These are phyloP conservation scores for Capsicum pubescens DNA, from an alignment of 257 asterid species.

Conservation along the genomic window DNA sequence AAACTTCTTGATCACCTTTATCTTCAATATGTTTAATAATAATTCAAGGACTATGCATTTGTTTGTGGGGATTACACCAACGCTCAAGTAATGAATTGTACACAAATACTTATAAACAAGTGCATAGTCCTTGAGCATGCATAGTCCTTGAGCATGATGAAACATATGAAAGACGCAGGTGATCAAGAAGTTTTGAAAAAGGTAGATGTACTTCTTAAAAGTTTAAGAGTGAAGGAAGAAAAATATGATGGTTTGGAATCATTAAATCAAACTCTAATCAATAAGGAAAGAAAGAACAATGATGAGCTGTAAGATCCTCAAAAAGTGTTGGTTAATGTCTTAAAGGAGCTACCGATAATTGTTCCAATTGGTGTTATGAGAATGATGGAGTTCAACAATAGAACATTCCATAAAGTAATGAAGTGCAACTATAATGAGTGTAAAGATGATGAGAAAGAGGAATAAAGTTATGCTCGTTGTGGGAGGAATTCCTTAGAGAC, in stretches of 20 bases:
- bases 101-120: no score
- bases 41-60: no score
- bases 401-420: constrained; percentile 47
- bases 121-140: constrained; percentile 36
- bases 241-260: constrained; percentile 54
- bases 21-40: no score
- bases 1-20: no score
- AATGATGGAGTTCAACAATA: constrained; percentile 81
- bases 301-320: constrained; percentile 88
- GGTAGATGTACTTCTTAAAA: constrained; percentile 53
- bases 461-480: no score
- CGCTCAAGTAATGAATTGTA: no score
- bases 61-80: no score
- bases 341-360: constrained; percentile 56
- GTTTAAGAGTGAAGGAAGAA: constrained; percentile 69
- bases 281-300: constrained; percentile 66
- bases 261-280: constrained; percentile 57
- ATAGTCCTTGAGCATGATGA: constrained; percentile 47
- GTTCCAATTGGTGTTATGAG: constrained; percentile 66
- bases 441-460: background rate
- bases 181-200: constrained; percentile 57
- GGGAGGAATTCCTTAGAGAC: no score
- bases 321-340: constrained; percentile 73
- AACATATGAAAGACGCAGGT: constrained; percentile 64
- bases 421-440: constrained; percentile 55